Base-by-base conservation (phyloP, 1,139 yeast species). In the Nematodospora anomalae region DNA sequence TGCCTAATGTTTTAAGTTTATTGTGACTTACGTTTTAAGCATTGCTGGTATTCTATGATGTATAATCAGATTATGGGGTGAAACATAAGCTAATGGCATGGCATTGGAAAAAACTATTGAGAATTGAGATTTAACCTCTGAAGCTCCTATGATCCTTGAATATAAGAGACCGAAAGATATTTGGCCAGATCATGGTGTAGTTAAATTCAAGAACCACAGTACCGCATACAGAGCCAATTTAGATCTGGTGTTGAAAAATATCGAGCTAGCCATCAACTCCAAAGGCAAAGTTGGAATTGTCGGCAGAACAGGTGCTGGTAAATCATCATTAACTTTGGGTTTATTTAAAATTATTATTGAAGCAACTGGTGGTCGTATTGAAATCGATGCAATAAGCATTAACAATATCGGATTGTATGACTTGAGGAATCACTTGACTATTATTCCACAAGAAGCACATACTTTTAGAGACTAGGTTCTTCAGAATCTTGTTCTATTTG, bases 401-500 rank as follows among this genome's bases (percentile, higher is more conserved):
- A 55, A 70, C 7, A 54, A 55, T 4, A 52, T 80, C 21, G 74
- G 76, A 9, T 60, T 81, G 28, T 61, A 59, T 32, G 80, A 77
- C 43, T 58, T 80, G 42, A 64, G 88, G 51, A 68, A 71, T 39
- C 74, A 71, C 35, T 57, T 81, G 35, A 75, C 81, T 5, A 80
- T 81, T 40, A 81, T 81, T 35, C 88, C 88, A 0, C 87, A 81
- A 52, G 87, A 81, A 51, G 79, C 86, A 0, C 84, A 79, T 45
- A 75, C 80, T n/a, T 74, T 80, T 46, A 80, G 76, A 47, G 86
- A 86, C 3, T 71, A 81, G 0, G 60, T 80, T 3, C 63, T 83
- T 45, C 71, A 73, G 38, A 81, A 80, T 52, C 58, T 81, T 45
- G 87, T 80, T 54, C 88, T 87, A 6, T 66, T 79, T 40, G 63